phyloP scores from a whole-genome alignment of 441 rosid species.

The Mallotus repandus region DNA sequence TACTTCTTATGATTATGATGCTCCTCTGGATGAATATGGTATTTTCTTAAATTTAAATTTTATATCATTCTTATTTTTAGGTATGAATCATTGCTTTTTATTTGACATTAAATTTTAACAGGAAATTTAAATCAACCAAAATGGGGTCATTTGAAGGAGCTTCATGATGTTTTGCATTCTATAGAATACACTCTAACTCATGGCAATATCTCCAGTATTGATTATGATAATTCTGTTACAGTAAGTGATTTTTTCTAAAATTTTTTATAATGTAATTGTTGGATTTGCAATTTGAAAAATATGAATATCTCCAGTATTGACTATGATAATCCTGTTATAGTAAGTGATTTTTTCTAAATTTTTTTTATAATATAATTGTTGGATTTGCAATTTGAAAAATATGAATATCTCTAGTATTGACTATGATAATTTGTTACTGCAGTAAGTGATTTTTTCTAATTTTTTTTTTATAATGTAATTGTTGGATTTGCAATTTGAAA shows the following conservation, averaged over 20 bases:
- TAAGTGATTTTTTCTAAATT: too few relatives aligned
- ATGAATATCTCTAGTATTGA: background rate
- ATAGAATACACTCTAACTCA: constrained; percentile 13
- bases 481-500: background rate
- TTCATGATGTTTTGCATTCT: constrained; percentile 15
- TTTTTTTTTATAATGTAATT: background rate
- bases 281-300: too few relatives aligned
- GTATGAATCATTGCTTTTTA: too few relatives aligned
- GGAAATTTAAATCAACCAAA: constrained; percentile 11
- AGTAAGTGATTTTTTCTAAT: background rate
- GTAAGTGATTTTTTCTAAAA: background rate
- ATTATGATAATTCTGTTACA: background rate
- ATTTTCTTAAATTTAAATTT: too few relatives aligned
- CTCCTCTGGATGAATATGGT: constrained; percentile 67
- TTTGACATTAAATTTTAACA: background rate
- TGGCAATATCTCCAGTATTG: constrained; percentile 5
- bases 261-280: background rate
- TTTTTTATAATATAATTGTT: too few relatives aligned
- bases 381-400: too few relatives aligned
- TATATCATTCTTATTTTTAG: too few relatives aligned
- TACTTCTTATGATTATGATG: constrained; percentile 67
- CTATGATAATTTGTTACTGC: background rate
- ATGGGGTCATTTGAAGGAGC: constrained; percentile 11
- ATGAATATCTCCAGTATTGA: too few relatives aligned
- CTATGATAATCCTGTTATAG: too few relatives aligned